A percentile compares a stretch with the other conserved stretches of the same genome.
phyloP scores from a whole-genome alignment of 2,329 filamentous ascomycete species.

The Xylariaceae sp. region DNA sequence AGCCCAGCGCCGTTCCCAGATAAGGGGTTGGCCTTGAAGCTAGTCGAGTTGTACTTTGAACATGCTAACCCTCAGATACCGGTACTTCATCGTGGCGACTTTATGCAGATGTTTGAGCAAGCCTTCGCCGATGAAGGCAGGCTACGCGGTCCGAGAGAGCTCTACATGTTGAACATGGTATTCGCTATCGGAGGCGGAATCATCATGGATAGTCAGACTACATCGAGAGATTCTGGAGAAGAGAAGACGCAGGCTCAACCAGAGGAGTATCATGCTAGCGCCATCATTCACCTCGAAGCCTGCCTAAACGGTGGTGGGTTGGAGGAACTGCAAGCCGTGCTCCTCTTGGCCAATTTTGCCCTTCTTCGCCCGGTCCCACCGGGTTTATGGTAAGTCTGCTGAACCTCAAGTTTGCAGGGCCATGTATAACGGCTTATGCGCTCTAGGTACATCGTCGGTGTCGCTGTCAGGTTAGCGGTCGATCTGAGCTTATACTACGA shows the following conservation, averaged over 20 bases:
- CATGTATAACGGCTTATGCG: constrained; percentile 6
- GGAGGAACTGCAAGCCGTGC: constrained; percentile 88
- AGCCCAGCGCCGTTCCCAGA: constrained; percentile 80
- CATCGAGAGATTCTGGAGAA: constrained; percentile 33
- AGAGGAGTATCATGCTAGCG: constrained; percentile 93
- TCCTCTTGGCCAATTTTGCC: constrained; percentile 86
- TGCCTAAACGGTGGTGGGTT: constrained; percentile 85
- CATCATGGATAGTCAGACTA: constrained; percentile 62
- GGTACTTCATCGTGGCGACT: constrained; percentile 81
- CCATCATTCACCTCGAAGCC: constrained; percentile 83
- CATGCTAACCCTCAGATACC: constrained; percentile 95
- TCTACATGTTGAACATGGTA: constrained; percentile 96
- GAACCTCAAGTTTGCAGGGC: neutral
- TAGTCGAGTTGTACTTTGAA: constrained; percentile 86
- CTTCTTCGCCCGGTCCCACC: constrained; percentile 86
- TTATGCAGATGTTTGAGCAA: constrained; percentile 79
- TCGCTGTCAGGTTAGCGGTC: constrained; percentile 82
- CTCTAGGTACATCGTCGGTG: constrained; percentile 79
- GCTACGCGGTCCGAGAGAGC: constrained; percentile 66
- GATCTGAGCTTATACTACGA: constrained; percentile 92
- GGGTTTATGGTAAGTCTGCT: constrained; percentile 64
- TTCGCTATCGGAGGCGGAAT: constrained; percentile 94
- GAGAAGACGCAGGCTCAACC: constrained; percentile 60
- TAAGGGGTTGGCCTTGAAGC: constrained; percentile 62
- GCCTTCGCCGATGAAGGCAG: constrained; percentile 67